Evolutionary conservation across 148 eudicot species (phyloP), one percentile per base, ranked within the genome.

Genomic region (Heliosperma pusillum): DNA sequence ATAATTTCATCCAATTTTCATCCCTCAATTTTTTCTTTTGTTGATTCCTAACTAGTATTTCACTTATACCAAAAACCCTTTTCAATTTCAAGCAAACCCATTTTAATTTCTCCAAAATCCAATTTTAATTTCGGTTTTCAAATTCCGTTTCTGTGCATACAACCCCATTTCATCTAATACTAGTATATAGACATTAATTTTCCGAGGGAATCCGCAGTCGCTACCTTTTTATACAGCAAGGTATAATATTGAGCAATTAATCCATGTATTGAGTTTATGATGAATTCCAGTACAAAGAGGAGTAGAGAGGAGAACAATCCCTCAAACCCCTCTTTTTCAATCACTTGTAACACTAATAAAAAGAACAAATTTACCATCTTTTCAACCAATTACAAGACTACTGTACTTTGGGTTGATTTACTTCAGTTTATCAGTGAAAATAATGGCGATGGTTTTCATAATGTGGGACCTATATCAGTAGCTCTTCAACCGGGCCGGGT

Each of bases 401-500:
- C 67, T 42, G 56, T 59, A 3, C 78, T 77, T 45, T 79, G 71
- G 78, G 17, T 84, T 72, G 80, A 81, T 75, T 64, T 84, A 68
- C 66, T 78, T 67, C 71, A 72, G 67, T 26, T 84, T 73, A 72
- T 21, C 71, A 33, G 25, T 29, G 72, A 71, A 70, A 66, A 45
- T 61, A 33, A 52, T 55, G 42, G 36, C 1, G 29, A 17, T 47
- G 50, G 30, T 24, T 44, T 11, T 59, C 44, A 60, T 53, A 30
- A 27, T 53, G 55, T 71, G 2, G 66, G 81, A 1, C 63, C 53
- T 22, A 60, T 89, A 20, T 63, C 78, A 27, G 65, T 53, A 19
- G 27, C 66, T 11, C 83, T 93, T 1, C 62, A 84, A 68, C 89
- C 92, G 7, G 60, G 76, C 26, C 70, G 64, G 66, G 78, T 83